Conservation (phyloP, 768 basidiomycete species). For the Termitomyces sp. region DNA sequence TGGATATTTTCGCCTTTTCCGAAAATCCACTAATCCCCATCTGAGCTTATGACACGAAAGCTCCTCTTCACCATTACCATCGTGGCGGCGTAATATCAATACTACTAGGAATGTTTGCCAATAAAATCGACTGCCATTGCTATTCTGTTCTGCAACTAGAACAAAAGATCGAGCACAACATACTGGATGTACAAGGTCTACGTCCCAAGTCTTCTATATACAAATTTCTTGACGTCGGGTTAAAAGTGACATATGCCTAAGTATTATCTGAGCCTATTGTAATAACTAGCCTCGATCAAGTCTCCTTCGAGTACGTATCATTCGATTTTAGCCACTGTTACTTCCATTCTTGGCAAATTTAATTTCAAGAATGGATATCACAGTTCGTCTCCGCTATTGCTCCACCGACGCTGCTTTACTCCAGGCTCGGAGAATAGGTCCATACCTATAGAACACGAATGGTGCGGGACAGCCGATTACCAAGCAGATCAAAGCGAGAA, state of each 20-base stretch:
- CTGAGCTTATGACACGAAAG: neutral
- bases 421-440: slow-evolving; percentile 28
- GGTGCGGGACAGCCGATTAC: slow-evolving; percentile 48
- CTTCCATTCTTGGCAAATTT: neutral
- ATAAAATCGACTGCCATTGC: neutral
- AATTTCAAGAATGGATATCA: neutral
- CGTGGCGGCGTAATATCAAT: too few relatives aligned
- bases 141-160: neutral
- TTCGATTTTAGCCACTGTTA: neutral
- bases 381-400: slow-evolving; percentile 7
- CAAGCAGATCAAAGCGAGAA: slow-evolving; percentile 48
- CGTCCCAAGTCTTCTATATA: neutral
- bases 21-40: neutral
- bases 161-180: neutral
- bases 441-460: slow-evolving; percentile 35
- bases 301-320: neutral
- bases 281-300: neutral
- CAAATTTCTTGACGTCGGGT: neutral
- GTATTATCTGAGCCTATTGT: neutral
- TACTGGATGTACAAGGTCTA: neutral
- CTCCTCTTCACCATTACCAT: neutral
- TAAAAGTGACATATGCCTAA: neutral
- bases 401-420: slow-evolving; percentile 31
- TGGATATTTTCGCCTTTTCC: too few relatives aligned
- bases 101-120: neutral